Evolutionary conservation across 1,284 basidiomycete species (phyloP).

Genomic region (Polyporus tsugae): DNA sequence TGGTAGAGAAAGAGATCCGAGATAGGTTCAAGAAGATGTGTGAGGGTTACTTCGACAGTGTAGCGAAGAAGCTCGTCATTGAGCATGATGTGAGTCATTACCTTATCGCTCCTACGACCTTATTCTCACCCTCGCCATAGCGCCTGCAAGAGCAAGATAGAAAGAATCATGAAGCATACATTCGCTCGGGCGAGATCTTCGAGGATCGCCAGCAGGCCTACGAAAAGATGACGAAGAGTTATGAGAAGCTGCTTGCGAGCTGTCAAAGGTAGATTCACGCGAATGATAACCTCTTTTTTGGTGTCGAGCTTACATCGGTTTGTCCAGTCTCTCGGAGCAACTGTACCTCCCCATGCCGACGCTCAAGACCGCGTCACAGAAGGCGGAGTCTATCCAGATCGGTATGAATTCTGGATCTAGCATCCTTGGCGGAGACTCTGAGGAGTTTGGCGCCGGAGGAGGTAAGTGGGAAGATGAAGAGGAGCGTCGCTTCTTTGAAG

Average conservation of each 20-base stretch:
- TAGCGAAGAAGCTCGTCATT: constrained; percentile 90
- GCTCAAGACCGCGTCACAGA: constrained; percentile 83
- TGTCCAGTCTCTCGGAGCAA: constrained; percentile 83
- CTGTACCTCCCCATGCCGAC: constrained; percentile 84
- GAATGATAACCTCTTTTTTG: neutral
- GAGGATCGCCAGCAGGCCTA: constrained; percentile 99
- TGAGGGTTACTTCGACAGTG: constrained; percentile 91
- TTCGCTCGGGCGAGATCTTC: constrained; percentile 98
- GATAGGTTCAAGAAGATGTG: constrained; percentile 94
- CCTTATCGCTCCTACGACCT: constrained; percentile 5
- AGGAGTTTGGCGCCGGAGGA: constrained; percentile 68
- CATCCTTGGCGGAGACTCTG: constrained; percentile 54
- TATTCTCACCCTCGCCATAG: constrained; percentile 49
- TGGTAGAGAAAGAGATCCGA: constrained; percentile 85
- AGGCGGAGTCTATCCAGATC: constrained; percentile 81
- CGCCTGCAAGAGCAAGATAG: constrained; percentile 96
- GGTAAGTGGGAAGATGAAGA: constrained; percentile 99
- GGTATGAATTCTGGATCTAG: constrained; percentile 58
- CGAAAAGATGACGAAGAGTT: constrained; percentile 96
- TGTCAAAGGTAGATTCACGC: constrained; percentile 76
- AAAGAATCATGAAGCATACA: constrained; percentile 98
- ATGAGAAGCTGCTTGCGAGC: constrained; percentile 88
- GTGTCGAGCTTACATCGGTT: neutral
- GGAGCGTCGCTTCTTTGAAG: constrained; percentile 94
- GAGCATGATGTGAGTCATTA: constrained; percentile 82